phyloP scores from a whole-genome alignment of 1,284 basidiomycete genomes.

The Sporisorium reilianum region DNA sequence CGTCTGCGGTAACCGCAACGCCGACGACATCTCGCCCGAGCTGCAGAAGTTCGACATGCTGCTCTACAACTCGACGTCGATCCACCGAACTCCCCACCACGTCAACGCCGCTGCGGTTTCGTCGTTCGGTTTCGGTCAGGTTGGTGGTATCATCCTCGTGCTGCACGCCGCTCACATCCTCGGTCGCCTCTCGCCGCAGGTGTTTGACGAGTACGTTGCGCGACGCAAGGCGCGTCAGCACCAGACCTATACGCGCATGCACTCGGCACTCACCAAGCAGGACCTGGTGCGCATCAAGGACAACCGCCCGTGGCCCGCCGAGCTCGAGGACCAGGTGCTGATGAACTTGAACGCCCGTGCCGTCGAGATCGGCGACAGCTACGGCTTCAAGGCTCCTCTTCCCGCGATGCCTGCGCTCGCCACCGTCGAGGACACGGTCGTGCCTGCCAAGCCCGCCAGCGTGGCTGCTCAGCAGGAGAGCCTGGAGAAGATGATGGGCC shows the following conservation, averaged over 20 bases:
- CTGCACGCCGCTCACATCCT: conserved; percentile 92
- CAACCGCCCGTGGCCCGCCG: conserved; percentile 86
- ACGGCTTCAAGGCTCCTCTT: conserved; percentile 59
- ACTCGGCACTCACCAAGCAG: conserved; percentile 61
- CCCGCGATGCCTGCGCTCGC: conserved; percentile 53
- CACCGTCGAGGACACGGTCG: conserved; percentile 28
- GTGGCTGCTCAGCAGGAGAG: conserved; percentile 55
- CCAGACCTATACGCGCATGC: conserved; percentile 65
- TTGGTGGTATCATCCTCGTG: conserved; percentile 86
- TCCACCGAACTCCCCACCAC: conserved; percentile 71
- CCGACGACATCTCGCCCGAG: conserved; percentile 86
- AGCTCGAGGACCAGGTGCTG: conserved; percentile 87
- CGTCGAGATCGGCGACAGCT: conserved; percentile 57
- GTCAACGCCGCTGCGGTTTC: conserved; percentile 73
- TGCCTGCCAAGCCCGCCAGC: conserved; percentile 52
- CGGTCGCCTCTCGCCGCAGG: conserved; percentile 80
- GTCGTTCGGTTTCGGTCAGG: conserved; percentile 98
- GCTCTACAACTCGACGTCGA: conserved; percentile 96
- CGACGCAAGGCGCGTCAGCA: conserved; percentile 54
- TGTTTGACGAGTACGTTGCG: conserved; percentile 81
- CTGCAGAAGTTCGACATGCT: conserved; percentile 90
- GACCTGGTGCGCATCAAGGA: conserved; percentile 89
- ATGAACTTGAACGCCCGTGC: conserved; percentile 90
- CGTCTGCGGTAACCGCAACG: conserved; percentile 89
- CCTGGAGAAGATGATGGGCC: conserved; percentile 66